phyloP scores from a whole-genome alignment of 345 rosid genomes.

The Corymbia maculata region DNA sequence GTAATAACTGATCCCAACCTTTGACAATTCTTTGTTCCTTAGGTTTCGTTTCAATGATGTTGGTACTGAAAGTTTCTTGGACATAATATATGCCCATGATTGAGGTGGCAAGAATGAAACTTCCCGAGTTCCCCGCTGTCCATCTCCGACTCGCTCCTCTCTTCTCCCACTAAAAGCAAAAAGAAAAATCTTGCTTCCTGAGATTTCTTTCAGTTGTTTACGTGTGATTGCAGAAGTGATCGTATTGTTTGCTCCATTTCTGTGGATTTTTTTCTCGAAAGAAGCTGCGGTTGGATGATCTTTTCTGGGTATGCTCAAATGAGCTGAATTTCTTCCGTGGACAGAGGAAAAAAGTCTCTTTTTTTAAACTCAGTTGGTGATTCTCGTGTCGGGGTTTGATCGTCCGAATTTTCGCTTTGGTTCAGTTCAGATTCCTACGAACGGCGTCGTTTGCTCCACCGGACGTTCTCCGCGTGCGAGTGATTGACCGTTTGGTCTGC shows the following conservation, averaged over 20 bases:
- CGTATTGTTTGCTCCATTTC: not conserved
- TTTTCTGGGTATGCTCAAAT: not conserved
- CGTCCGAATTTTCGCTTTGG: not conserved
- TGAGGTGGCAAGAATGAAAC: not conserved
- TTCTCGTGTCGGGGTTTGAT: not conserved
- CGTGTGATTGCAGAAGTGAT: not conserved
- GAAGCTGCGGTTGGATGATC: not conserved
- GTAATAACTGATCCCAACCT: not conserved
- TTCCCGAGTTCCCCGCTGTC: not conserved
- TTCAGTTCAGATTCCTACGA: not conserved
- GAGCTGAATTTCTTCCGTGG: not conserved
- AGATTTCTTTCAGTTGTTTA: not conserved
- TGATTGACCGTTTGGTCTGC: conserved; percentile 13
- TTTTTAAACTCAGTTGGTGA: not conserved
- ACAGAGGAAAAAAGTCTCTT: not conserved
- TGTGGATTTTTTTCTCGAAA: not conserved
- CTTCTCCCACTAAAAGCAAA: not conserved
- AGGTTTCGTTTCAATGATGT: not conserved
- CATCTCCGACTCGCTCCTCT: not conserved
- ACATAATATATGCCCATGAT: not conserved
- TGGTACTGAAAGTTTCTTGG: not conserved
- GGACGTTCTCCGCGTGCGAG: not conserved
- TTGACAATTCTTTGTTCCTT: not conserved
- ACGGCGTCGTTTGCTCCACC: not conserved
- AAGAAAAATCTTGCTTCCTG: not conserved